A percentile compares a stretch with the other conserved stretches of the same genome.
Evolutionary conservation across 2,329 filamentous ascomycete species (phyloP).

Genomic region (Scedosporium boydii): DNA sequence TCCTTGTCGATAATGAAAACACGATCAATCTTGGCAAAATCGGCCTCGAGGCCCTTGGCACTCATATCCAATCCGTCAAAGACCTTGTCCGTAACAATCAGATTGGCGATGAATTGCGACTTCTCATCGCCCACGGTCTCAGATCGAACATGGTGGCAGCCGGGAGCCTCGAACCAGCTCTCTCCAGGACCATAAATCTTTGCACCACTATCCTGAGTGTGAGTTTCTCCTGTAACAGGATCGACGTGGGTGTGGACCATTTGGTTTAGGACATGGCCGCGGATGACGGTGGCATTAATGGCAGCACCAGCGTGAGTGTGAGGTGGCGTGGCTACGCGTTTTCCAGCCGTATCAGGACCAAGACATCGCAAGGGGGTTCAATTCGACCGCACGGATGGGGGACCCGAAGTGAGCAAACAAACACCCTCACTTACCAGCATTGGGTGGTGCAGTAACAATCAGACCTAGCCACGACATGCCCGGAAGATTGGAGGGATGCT

Average conservation of each 20-base stretch:
- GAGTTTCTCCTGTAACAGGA: neutral
- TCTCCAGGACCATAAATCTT: slow-evolving; percentile 13
- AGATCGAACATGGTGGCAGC: slow-evolving; percentile 12
- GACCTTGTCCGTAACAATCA: neutral
- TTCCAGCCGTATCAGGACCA: neutral
- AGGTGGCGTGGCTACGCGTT: slow-evolving; percentile 11
- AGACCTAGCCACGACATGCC: slow-evolving; percentile 14
- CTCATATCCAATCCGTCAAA: neutral
- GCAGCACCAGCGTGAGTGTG: slow-evolving; percentile 14
- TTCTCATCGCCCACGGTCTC: slow-evolving; percentile 1
- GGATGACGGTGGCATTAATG: slow-evolving; percentile 11
- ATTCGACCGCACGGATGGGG: neutral
- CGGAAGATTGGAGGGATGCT: slow-evolving; percentile 13
- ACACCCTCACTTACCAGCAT: neutral
- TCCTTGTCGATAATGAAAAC: slow-evolving; percentile 2
- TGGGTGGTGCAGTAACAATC: slow-evolving; percentile 13
- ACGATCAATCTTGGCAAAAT: neutral
- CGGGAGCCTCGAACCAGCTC: slow-evolving; percentile 14
- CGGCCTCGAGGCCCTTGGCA: neutral
- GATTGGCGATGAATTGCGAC: neutral
- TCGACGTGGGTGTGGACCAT: slow-evolving; percentile 9
- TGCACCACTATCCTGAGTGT: slow-evolving; percentile 11
- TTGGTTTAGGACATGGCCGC: slow-evolving; percentile 15
- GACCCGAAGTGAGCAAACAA: neutral
- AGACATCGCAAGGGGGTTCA: neutral